Conservation (phyloP, 2,329 filamentous ascomycete genomes). For the Claviceps sp. region DNA sequence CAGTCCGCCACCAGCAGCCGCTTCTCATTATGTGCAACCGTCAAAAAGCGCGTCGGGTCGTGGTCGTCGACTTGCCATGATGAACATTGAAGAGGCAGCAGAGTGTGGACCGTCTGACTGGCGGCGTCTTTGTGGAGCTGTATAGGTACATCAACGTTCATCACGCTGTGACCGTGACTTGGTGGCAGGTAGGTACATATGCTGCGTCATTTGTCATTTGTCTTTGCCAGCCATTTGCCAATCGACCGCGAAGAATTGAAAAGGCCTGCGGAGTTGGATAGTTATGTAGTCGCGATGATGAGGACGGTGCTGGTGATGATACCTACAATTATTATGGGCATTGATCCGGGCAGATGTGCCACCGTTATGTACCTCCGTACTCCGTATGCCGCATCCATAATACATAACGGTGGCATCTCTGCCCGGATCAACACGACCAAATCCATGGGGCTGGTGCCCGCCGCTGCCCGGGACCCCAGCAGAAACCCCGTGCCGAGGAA, state of each 20-base stretch:
- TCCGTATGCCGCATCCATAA: too few relatives aligned
- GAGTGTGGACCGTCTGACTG: background rate
- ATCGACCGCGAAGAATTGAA: background rate
- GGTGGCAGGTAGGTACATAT: background rate
- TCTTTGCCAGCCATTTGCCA: background rate
- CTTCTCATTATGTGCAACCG: background rate
- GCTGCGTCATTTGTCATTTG: background rate
- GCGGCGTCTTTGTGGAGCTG: background rate
- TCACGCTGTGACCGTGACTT: background rate
- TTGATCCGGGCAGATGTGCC: too few relatives aligned
- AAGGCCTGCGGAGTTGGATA: background rate
- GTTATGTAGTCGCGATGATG: background rate
- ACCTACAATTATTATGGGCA: too few relatives aligned
- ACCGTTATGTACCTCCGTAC: too few relatives aligned
- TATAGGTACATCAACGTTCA: background rate
- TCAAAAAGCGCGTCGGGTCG: too few relatives aligned
- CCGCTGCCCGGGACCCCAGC: background rate
- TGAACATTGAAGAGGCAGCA: background rate
- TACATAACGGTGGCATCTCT: background rate
- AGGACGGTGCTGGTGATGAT: background rate
- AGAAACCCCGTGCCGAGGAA: conserved; percentile 5
- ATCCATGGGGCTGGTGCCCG: too few relatives aligned
- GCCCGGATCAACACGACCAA: conserved; percentile 9
- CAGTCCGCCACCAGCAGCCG: conserved; percentile 9
- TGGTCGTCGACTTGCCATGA: background rate